These are phyloP conservation scores for Phaeotremella skinneri DNA, from an alignment of 768 basidiomycete genomes.

Conservation along the genomic window DNA sequence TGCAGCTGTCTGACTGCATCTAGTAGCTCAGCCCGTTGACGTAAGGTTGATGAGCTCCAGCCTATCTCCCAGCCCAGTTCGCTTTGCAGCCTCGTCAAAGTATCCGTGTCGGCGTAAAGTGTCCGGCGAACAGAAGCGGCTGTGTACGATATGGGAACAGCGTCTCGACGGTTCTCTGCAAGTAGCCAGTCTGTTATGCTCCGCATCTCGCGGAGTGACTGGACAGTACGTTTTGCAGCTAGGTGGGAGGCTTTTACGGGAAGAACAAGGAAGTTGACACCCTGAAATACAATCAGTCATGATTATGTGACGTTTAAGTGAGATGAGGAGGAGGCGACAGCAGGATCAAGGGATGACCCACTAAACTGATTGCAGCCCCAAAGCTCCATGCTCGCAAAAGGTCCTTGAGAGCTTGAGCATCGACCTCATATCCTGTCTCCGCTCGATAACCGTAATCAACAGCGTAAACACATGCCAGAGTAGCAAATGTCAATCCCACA, in stretches of 20 bases:
- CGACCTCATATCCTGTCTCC: slow-evolving; percentile 8
- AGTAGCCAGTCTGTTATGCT: slow-evolving; percentile 9
- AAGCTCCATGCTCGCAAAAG: slow-evolving; percentile 13
- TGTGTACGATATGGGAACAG: neutral
- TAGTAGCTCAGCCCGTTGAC: slow-evolving; percentile 1
- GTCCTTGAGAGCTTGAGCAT: slow-evolving; percentile 11
- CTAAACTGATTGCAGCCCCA: slow-evolving; percentile 18
- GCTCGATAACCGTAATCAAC: slow-evolving; percentile 9
- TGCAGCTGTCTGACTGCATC: neutral
- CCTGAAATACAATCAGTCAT: too few species aligned
- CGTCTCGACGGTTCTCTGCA: neutral
- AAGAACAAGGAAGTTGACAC: slow-evolving; percentile 9
- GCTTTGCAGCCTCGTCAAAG: neutral
- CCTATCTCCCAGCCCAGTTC: slow-evolving; percentile 7
- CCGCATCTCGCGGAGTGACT: neutral
- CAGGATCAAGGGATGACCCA: neutral
- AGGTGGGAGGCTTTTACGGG: slow-evolving; percentile 11
- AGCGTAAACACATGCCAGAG: slow-evolving; percentile 14
- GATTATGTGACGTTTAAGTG: too few species aligned
- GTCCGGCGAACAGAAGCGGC: slow-evolving; percentile 2
- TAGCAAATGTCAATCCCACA: slow-evolving; percentile 11
- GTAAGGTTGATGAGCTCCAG: slow-evolving; percentile 2
- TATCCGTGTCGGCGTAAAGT: slow-evolving; percentile 2
- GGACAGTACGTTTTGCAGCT: neutral
- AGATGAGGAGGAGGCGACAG: too few species aligned